These are phyloP conservation scores for Boletus pseudo-olivaceus DNA, from an alignment of 768 basidiomycete genomes.

Conservation along the genomic window DNA sequence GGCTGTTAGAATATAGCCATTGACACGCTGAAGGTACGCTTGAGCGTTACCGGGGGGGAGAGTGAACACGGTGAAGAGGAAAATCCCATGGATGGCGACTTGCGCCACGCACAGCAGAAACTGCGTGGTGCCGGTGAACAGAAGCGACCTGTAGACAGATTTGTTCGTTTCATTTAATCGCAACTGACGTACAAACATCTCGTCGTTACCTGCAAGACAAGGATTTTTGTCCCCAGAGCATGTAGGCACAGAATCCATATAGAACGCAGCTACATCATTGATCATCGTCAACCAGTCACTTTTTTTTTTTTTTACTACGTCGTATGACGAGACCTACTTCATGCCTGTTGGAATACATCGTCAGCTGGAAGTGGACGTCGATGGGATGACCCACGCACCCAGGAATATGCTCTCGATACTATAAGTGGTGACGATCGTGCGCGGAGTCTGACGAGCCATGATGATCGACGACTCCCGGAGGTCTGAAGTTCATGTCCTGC, in stretches of 20 bases:
- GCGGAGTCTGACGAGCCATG: conserved; percentile 5
- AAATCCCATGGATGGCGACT: not conserved
- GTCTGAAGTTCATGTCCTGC: not conserved
- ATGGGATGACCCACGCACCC: conserved; percentile 9
- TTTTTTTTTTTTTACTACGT: not conserved
- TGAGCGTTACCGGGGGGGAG: not conserved
- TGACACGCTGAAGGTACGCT: not conserved
- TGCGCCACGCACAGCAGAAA: conserved; percentile 17
- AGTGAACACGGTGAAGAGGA: conserved; percentile 2
- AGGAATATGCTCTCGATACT: conserved; percentile 15
- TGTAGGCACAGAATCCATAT: conserved; percentile 13
- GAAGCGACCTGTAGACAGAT: conserved; percentile 1
- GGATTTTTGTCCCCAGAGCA: conserved; percentile 10
- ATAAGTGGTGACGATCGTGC: conserved; percentile 2
- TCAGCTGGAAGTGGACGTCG: not conserved
- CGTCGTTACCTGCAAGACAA: conserved; percentile 5
- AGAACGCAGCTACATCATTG: conserved; percentile 10
- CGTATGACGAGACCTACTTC: conserved; percentile 7
- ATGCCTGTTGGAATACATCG: conserved; percentile 5
- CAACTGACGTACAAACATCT: not conserved
- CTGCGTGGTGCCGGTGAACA: conserved; percentile 11
- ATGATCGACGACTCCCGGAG: not conserved
- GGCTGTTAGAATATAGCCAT: not conserved
- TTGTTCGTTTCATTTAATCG: not conserved
- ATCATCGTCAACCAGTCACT: not conserved